Percentiles rank a stretch among this genome's conserved stretches.
Conservation (phyloP, 345 rosid genomes). For the Murraya paniculata region DNA sequence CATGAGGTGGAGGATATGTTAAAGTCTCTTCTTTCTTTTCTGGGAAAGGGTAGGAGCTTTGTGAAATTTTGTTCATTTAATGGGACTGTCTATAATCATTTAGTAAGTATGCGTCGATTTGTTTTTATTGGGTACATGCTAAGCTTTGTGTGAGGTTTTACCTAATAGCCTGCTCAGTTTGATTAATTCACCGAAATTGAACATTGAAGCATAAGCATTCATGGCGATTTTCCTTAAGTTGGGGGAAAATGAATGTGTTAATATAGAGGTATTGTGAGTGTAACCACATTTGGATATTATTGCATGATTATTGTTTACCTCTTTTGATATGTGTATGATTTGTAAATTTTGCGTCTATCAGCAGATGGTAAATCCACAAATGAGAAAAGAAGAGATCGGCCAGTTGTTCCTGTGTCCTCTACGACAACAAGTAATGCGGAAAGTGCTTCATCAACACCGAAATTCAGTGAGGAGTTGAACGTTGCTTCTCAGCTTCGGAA, state of each 20-base stretch:
- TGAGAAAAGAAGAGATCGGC: constrained; percentile 37
- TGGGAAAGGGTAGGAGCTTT: constrained; percentile 1
- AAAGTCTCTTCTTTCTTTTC: constrained; percentile 7
- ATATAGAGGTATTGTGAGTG: neutral
- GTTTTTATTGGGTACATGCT: constrained; percentile 4
- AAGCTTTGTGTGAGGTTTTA: neutral
- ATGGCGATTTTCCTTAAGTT: neutral
- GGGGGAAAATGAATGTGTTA: constrained; percentile 1
- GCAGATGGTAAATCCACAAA: constrained; percentile 41
- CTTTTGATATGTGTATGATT: neutral
- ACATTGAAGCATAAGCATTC: neutral
- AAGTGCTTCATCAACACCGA: constrained; percentile 57
- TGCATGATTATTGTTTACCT: neutral
- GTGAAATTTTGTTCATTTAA: neutral
- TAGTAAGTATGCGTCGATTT: neutral
- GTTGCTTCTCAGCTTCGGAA: constrained; percentile 68
- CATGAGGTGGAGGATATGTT: neutral
- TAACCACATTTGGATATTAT: neutral
- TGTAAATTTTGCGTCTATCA: constrained; percentile 13
- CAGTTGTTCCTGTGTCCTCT: constrained; percentile 41
- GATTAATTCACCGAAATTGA: neutral
- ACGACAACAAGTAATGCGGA: constrained; percentile 46
- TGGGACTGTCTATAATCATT: neutral
- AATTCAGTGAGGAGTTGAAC: constrained; percentile 62
- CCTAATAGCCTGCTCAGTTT: neutral